Evolutionary conservation across 1,284 basidiomycete genomes (phyloP), one percentile per base, ranked within the genome.

Genomic region (Apiotrichum sp.): DNA sequence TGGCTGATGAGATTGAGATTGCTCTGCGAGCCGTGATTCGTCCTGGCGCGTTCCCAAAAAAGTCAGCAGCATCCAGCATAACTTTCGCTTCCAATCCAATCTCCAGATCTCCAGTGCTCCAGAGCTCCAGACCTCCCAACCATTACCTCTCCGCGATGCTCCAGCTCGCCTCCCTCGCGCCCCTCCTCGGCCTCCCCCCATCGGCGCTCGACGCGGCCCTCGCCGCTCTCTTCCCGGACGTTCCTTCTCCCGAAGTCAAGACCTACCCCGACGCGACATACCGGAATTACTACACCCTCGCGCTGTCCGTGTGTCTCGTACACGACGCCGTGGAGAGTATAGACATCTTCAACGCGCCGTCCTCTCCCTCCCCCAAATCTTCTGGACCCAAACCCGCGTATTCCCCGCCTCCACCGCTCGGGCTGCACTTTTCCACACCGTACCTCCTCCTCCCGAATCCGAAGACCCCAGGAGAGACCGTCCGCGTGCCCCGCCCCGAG

Each of bases 211-310:
- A 36, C 6, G 6, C 39, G 1, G 53, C 58, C 39, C 55, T 62
- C 44, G 34, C 46, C 14, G 41, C 55, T 10, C 16, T 57, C 53
- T 52, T 16, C 47, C 29, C 54, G 38, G 16, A 34, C 44, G 38
- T 22, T 22, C 22, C 7, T n/a, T n/a, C 44, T 14, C 22, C 22
- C 22, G 59, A 66, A n/a, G 83, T 86, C 9, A 90, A 89, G 70
- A 77, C 83, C 0, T 93, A 89, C 72, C 72, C 86, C 39, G 89
- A 93, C 72, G 82, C 82, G 4, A 83, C 89, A 57, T 96, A 92
- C 77, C 82, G 87, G 77, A 93, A 89, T 73, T 91, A 90, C 77
- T 82, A 81, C 69, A 34, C 80, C 1, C 79, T 91, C 36, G 91
- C 90, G 10, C 64, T 93, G 64, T 92, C 89, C 59, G 76, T 93